Percentiles rank a stretch among this genome's conserved stretches.
Conservation (phyloP, 2,329 filamentous ascomycete species). For the Tolypocladium ophioglossoides region DNA sequence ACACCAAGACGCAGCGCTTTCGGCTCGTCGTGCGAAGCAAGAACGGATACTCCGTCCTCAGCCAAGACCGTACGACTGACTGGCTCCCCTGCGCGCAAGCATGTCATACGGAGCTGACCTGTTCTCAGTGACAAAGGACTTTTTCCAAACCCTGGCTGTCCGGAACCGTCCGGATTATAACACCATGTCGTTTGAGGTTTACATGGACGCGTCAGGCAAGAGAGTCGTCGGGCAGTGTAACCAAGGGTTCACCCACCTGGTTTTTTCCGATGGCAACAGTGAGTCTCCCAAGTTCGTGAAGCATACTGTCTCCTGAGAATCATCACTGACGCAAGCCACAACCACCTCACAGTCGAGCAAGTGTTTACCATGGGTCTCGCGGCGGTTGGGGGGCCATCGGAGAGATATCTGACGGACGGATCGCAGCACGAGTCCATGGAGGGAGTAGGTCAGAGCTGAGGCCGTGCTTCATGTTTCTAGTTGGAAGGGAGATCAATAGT, state of each 20-base stretch:
- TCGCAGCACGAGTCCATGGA: not conserved
- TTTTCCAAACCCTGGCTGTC: not conserved
- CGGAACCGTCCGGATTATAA: not conserved
- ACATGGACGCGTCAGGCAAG: conserved; percentile 1
- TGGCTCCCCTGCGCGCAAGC: too few species aligned
- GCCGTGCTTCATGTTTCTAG: not conserved
- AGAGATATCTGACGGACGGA: not conserved
- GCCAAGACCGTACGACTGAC: not conserved
- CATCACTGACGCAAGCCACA: not conserved
- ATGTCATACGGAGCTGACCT: not conserved
- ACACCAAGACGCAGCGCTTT: not conserved
- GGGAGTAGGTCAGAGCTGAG: not conserved
- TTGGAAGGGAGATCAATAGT: not conserved
- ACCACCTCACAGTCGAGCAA: not conserved
- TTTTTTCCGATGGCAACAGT: conserved; percentile 1
- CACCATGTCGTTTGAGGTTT: not conserved
- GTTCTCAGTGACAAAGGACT: not conserved
- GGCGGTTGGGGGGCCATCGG: not conserved
- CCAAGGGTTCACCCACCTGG: not conserved
- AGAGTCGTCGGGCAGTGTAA: not conserved
- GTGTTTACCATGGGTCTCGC: conserved; percentile 1
- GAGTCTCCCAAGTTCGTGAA: not conserved
- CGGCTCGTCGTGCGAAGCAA: conserved; percentile 2
- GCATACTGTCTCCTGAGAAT: not conserved
- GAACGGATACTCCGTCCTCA: conserved; percentile 1